Evolutionary conservation across 305 asterid species (phyloP).

Genomic region (Rubia peregrina): DNA sequence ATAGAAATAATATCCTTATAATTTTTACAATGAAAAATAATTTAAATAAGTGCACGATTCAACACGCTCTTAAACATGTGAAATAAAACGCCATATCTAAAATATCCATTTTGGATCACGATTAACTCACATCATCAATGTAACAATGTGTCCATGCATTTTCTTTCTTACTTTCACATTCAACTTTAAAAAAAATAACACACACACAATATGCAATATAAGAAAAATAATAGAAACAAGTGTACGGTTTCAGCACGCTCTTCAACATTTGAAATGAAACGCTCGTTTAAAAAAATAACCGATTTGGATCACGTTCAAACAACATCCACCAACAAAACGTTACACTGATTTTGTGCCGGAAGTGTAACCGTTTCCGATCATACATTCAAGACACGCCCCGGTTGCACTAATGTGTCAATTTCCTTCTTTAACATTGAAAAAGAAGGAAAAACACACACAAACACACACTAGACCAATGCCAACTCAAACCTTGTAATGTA

Average conservation of each 20-base stretch:
- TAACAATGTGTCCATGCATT: too few relatives aligned
- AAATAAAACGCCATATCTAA: too few relatives aligned
- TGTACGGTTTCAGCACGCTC: not conserved
- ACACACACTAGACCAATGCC: constrained; percentile 11
- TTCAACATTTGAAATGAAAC: too few relatives aligned
- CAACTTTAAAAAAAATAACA: too few relatives aligned
- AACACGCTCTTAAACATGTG: too few relatives aligned
- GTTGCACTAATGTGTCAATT: not conserved
- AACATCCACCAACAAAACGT: not conserved
- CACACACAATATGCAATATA: not conserved
- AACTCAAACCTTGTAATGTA: constrained; percentile 31
- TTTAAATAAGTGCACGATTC: too few relatives aligned
- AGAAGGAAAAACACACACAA: not conserved
- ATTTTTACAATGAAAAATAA: too few relatives aligned
- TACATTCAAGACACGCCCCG: not conserved
- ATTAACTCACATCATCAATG: too few relatives aligned
- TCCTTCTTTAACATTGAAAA: not conserved
- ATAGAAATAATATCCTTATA: too few relatives aligned
- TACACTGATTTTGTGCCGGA: not conserved
- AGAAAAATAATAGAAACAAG: not conserved
- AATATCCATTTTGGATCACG: too few relatives aligned
- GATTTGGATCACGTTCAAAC: not conserved
- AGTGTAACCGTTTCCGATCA: not conserved
- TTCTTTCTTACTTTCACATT: not conserved
- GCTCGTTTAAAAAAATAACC: not conserved